Evolutionary conservation across 108 stramenopile genomes (phyloP), one percentile per base, ranked within the genome.

Genomic region (Epithemia pelagica): DNA sequence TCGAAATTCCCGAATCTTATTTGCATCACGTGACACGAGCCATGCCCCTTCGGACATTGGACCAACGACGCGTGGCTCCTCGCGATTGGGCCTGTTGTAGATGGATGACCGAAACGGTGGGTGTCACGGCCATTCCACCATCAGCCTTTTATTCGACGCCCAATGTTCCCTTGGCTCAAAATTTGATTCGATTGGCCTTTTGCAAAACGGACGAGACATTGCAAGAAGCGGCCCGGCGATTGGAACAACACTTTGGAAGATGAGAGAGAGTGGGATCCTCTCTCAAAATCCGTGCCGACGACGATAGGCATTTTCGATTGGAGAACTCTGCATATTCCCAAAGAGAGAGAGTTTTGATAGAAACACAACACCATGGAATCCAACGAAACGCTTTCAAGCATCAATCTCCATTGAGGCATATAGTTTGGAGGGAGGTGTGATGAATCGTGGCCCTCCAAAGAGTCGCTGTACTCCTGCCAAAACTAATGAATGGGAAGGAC

Each of bases 91-190:
- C 90, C 30, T 60, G 90, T 59, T 79, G 81, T 64, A 78, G 94
- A 26, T 93, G 82, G 84, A 65, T 96, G 74, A 92, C 92, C 29
- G 71, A 89, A 46, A 61, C 68, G 30, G 72, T 79, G 0, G 92
- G 92, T 22, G 82, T 96, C 28, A 86, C 91, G 10, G 86, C 90
- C 26, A 96, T 96, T 62, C 96, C 96, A 22, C 90, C 94, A 10
- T 73, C 73, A 8, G 87, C 91, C 25, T 96, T 96, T 69, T 95
- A 92, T 63, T 58, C 67, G 18, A 19, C 31, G 20, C 73, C 61
- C 32, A 81, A 80, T 28, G 64, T 80, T 28, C 79, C 62, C 26
- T 61, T 78, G 20, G 86, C 86, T 2, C 61, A 68, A 46, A 79
- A 79, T 32, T 62, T 85, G 10, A 70, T 92, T 18, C 86, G 96